phyloP scores from a whole-genome alignment of 2,329 filamentous ascomycete genomes.

The Colletotrichum sp. region DNA sequence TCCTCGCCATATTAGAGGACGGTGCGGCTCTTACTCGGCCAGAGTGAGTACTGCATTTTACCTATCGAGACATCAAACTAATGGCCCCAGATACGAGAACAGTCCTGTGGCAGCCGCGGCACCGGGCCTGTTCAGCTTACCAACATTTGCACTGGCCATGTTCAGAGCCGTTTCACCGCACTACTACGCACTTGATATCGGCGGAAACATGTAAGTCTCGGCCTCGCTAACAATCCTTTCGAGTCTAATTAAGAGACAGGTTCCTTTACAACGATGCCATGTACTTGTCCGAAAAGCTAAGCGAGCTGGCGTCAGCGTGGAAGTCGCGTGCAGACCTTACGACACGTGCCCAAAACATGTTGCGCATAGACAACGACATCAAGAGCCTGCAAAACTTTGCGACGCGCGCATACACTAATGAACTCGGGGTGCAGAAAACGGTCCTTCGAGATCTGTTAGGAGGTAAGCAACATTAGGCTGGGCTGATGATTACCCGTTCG shows the following conservation, averaged over 20 bases:
- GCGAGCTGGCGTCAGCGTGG: conserved; percentile 55
- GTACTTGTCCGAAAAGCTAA: conserved; percentile 65
- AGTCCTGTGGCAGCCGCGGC: conserved; percentile 71
- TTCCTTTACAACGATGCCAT: conserved; percentile 72
- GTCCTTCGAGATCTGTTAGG: conserved; percentile 67
- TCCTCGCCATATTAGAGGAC: conserved; percentile 65
- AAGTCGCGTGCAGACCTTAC: conserved; percentile 57
- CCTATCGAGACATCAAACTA: not conserved
- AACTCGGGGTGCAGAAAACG: conserved; percentile 66
- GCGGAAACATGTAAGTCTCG: conserved; percentile 67
- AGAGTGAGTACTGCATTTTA: conserved; percentile 38
- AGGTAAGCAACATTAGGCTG: conserved; percentile 34
- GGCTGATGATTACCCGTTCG: not conserved
- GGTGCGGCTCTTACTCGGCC: conserved; percentile 63
- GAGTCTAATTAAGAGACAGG: conserved; percentile 42
- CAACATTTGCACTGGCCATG: conserved; percentile 76
- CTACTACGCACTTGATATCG: conserved; percentile 69
- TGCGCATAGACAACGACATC: conserved; percentile 65
- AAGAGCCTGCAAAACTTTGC: conserved; percentile 65
- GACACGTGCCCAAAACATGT: conserved; percentile 54
- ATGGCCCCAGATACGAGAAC: conserved; percentile 39
- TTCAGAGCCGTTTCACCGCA: conserved; percentile 79
- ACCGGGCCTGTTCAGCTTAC: conserved; percentile 72
- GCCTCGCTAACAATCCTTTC: not conserved
- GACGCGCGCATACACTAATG: conserved; percentile 64